Evolutionary conservation across 768 basidiomycete species (phyloP).

Genomic region (Inosperma sp.): DNA sequence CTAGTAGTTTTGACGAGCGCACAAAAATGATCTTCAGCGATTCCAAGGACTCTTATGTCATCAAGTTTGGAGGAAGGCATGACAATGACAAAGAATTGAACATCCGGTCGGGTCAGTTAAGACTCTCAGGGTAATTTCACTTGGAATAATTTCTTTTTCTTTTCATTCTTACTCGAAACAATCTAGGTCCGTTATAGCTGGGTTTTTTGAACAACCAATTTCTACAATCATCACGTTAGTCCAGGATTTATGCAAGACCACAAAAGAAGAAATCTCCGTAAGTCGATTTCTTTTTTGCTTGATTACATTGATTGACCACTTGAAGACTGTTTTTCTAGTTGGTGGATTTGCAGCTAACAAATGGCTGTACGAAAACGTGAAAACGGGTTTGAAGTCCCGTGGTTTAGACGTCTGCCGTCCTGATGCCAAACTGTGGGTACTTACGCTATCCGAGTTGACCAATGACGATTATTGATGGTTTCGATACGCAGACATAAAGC

Average conservation of each 20-base stretch:
- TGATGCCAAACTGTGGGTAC: conserved; percentile 42
- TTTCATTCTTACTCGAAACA: no score
- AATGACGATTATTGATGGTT: no score
- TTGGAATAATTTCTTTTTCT: no score
- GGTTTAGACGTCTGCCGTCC: conserved; percentile 39
- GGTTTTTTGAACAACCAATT: conserved; percentile 32
- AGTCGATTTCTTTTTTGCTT: no score
- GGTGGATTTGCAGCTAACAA: conserved; percentile 52
- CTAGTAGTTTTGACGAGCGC: neutral
- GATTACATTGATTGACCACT: no score
- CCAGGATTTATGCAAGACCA: conserved; percentile 9
- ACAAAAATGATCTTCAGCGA: conserved; percentile 2
- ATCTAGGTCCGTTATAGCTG: conserved; percentile 26
- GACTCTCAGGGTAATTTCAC: no score
- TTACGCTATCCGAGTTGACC: neutral
- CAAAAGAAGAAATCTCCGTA: conserved; percentile 24
- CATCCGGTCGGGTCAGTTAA: conserved; percentile 3
- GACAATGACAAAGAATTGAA: neutral
- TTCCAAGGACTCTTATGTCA: conserved; percentile 1
- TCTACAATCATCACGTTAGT: conserved; percentile 26
- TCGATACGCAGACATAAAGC: no score
- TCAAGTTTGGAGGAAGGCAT: conserved; percentile 3
- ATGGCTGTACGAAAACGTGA: conserved; percentile 40
- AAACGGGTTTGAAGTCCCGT: conserved; percentile 27
- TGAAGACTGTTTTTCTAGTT: conserved; percentile 38